These are phyloP conservation scores for Leucocoprinus leucothites DNA, from an alignment of 768 basidiomycete species.

Conservation along the genomic window DNA sequence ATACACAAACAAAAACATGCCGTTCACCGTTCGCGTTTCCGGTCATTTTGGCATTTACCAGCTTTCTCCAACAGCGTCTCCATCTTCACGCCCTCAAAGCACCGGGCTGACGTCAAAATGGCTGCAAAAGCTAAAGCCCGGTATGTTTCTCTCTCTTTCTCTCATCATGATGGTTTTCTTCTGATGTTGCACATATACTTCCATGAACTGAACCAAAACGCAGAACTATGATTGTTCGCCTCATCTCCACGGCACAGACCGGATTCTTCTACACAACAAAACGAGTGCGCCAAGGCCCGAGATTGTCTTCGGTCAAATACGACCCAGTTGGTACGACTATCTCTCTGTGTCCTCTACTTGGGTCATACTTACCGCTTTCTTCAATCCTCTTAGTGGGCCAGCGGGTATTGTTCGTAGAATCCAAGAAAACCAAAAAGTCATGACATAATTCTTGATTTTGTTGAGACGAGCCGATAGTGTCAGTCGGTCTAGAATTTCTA, in stretches of 20 bases:
- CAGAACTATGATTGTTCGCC: conserved; percentile 82
- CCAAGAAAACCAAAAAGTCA: conserved; percentile 67
- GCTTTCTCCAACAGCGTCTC: not conserved
- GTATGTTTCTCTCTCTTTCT: conserved; percentile 25
- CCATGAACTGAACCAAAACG: not conserved
- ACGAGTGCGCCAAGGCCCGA: conserved; percentile 70
- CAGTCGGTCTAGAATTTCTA: too few species aligned
- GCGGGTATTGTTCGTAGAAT: conserved; percentile 77
- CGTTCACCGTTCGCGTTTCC: not conserved
- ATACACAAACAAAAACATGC: conserved; percentile 1
- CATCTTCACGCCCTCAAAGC: not conserved
- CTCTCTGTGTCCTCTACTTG: not conserved
- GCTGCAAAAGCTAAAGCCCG: conserved; percentile 64
- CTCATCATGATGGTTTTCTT: not conserved
- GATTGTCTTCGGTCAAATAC: conserved; percentile 87
- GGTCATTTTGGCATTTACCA: not conserved
- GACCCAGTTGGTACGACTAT: conserved; percentile 72
- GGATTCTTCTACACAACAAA: conserved; percentile 90
- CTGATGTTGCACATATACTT: not conserved
- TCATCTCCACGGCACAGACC: conserved; percentile 89
- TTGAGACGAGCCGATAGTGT: too few species aligned
- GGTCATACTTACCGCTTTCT: not conserved
- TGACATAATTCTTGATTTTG: not conserved
- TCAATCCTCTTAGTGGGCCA: conserved; percentile 64
- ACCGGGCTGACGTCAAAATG: conserved; percentile 32